Evolutionary conservation across 2,329 filamentous ascomycete genomes (phyloP), one percentile per base, ranked within the genome.

Genomic region (Ilyonectria destructans): DNA sequence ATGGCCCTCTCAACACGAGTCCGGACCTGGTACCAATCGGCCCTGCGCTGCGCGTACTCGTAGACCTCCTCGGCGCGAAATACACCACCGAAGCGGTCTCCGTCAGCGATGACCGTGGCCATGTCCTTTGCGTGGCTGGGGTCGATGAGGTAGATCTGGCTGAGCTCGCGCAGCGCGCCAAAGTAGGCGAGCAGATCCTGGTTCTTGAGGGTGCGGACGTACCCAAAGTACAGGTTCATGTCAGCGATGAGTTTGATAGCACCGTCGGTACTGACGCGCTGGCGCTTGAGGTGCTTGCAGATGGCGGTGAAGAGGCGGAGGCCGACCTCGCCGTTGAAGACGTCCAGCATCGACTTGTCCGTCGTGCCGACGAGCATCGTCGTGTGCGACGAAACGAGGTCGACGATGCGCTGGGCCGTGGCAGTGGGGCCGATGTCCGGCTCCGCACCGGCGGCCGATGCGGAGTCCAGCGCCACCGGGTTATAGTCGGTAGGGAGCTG

Each of bases 241-340:
- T 99, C 96, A 69, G 94, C 95, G 78, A 99, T 98, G 71, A 99
- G 89, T 80, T 93, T 95, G 78, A 98, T 90, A 21, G 96, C 94
- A 63, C 96, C 96, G 69, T 94, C 92, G 29, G 94, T 93, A 79
- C 92, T 96, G 81, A 99, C 90, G 63, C 96, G 92, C 85, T 98
- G 96, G 10, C 96, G 92, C 85, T 99, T 99, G 73, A 99, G 88
- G 82, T 99, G 96, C 83, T 99, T 99, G 87, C 96, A 98, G 58
- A 99, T 86, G 19, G 94, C 93, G 21, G 92, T 91, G 83, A 98
- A 99, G 59, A 99, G 88, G 29, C 96, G 92, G 71, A 98, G 88
- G 1, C 96, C 96, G 29, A 99, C 96, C 83, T 99, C 96, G 82
- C 96, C 94, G 80, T 97, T 98, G 86, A 99, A 99, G 15, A 99